Evolutionary conservation across 768 basidiomycete species (phyloP).

Genomic region (Russula compacta): DNA sequence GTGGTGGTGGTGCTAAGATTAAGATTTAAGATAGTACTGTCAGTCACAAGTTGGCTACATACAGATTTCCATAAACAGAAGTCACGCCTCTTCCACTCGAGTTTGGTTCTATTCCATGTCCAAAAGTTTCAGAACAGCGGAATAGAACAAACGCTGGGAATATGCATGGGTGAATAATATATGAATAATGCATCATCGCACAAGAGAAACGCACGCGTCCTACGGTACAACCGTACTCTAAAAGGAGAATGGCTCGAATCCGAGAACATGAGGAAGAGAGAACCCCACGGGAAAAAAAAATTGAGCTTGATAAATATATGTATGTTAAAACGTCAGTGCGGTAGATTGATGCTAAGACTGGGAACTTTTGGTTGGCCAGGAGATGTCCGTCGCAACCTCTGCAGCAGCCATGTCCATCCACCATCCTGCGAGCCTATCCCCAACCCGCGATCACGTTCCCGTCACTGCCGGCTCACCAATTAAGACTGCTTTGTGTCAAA

Average conservation of each 20-base stretch:
- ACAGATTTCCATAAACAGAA: no score
- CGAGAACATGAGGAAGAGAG: not conserved
- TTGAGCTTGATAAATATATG: not conserved
- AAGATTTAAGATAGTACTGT: no score
- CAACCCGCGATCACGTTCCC: not conserved
- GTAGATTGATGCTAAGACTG: not conserved
- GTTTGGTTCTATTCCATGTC: not conserved
- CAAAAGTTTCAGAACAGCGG: not conserved
- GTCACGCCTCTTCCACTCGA: not conserved
- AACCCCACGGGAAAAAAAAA: not conserved
- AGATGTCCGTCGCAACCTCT: not conserved
- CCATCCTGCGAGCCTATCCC: not conserved
- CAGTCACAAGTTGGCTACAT: no score
- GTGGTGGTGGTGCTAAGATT: no score
- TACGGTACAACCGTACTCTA: conserved; percentile 7
- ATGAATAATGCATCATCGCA: conserved; percentile 2
- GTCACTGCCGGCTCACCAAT: conserved; percentile 47
- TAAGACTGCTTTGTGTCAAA: conserved; percentile 74
- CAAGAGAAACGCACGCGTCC: conserved; percentile 4
- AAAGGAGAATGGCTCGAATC: not conserved
- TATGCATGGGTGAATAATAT: conserved; percentile 1
- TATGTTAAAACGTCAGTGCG: not conserved
- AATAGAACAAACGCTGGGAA: not conserved
- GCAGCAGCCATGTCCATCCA: not conserved
- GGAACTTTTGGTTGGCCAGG: not conserved